Evolutionary conservation across 1,284 basidiomycete genomes (phyloP), one percentile per base, ranked within the genome.

Genomic region (Chiua sp.): DNA sequence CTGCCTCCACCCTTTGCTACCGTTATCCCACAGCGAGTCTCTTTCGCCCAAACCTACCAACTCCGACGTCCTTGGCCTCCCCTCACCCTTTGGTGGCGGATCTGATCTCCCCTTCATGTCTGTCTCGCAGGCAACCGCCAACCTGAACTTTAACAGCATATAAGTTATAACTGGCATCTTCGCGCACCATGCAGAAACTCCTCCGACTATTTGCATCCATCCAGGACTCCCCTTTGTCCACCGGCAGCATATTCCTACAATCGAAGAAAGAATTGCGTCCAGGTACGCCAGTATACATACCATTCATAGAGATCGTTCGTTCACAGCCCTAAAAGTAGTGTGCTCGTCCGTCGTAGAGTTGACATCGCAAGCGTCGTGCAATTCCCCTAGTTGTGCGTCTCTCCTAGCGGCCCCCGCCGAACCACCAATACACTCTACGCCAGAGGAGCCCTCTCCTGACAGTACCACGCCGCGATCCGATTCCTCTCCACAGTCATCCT

Each of bases 251-350:
- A 22, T 8, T 28, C 7, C 26, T 12, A 15, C 26, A 42, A 47
- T 5, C 51, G 39, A 54, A 49, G 13, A 55, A 42, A 23, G 57
- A 32, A 16, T 8, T 32, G 18, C 51, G 13, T 10, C 22, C 46
- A 65, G 66, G 70, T 71, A 23, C 61, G 68, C 3, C n/a, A 7
- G 12, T 23, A 15, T 0, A 16, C 15, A 26, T 47, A 5, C 16
- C 20, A 18, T 22, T 46, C 26, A 26, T 30, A 7, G 3, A 47
- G 16, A 11, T 37, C 5, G n/a, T 37, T 35, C 44, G 18, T 58
- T 65, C 47, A 71, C 53, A 7, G 1, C 42, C 18, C 4, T 16
- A 6, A 6, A 57, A 69, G 59, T 15, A 13, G 51, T 23, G 42
- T 49, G 47, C 22, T n/a, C 47, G 11, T 37, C 46, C 3, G 16